Evolutionary conservation across 2,329 filamentous ascomycete species (phyloP).

Genomic region (Fusarium mangiferae): DNA sequence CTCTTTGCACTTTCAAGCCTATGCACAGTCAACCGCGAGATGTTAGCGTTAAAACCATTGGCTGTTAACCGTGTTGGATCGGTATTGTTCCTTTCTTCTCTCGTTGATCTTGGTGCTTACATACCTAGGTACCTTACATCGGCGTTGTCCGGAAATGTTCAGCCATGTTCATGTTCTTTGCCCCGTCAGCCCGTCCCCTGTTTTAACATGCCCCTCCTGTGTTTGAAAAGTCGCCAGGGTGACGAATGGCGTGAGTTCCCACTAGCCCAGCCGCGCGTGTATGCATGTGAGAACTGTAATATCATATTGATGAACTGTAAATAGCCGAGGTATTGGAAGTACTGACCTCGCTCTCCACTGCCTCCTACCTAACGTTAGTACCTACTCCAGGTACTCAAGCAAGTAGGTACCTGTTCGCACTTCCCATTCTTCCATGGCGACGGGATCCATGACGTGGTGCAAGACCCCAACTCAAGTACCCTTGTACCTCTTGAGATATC

Average conservation of each 20-base stretch:
- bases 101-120: background rate
- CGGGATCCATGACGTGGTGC: background rate
- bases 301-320: conserved; percentile 3
- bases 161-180: background rate
- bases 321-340: conserved; percentile 7
- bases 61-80: background rate
- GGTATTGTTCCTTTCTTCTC: background rate
- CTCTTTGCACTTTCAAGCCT: background rate
- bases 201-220: conserved; percentile 5
- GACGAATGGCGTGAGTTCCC: conserved; percentile 17
- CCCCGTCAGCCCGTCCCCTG: conserved; percentile 3
- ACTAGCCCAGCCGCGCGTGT: conserved; percentile 34
- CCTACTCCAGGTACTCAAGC: too few species aligned
- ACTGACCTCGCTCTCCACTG: background rate
- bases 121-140: background rate
- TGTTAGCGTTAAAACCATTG: background rate
- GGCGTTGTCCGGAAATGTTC: background rate
- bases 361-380: background rate
- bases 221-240: conserved; percentile 26
- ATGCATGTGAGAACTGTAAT: conserved; percentile 35
- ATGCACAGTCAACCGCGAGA: background rate
- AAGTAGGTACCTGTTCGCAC: background rate
- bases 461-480: background rate
- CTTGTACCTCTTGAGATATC: background rate
- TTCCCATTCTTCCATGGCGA: background rate